phyloP scores from a whole-genome alignment of 768 basidiomycete genomes.

The Cystofilobasidium macerans region DNA sequence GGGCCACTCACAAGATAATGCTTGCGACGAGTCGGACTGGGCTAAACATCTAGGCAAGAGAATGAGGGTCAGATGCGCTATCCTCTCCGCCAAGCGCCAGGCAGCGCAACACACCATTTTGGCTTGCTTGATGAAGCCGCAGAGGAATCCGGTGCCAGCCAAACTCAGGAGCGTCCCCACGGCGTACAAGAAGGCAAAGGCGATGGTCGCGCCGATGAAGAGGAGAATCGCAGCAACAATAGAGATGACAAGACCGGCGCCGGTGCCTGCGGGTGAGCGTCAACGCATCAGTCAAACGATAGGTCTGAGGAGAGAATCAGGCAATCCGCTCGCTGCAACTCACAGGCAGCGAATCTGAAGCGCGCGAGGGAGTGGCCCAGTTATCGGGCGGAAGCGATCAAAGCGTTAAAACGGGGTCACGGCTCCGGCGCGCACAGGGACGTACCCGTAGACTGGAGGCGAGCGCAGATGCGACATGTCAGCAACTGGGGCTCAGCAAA shows the following conservation, averaged over 20 bases:
- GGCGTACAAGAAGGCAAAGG: slow-evolving; percentile 70
- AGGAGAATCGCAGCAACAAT: slow-evolving; percentile 66
- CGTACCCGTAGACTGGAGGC: background rate
- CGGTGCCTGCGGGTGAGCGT: slow-evolving; percentile 26
- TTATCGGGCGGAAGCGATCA: background rate
- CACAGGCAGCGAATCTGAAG: background rate
- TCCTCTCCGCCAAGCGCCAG: background rate
- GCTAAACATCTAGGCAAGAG: slow-evolving; percentile 72
- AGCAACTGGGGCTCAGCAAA: too few species aligned
- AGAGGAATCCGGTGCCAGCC: slow-evolving; percentile 77
- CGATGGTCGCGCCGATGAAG: slow-evolving; percentile 54
- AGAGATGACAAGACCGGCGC: slow-evolving; percentile 66
- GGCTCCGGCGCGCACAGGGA: too few species aligned
- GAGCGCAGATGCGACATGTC: background rate
- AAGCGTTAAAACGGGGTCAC: background rate
- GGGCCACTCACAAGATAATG: slow-evolving; percentile 7
- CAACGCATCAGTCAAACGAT: background rate
- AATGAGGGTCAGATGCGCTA: background rate
- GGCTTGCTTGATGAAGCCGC: slow-evolving; percentile 54
- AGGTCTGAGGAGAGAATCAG: too few species aligned
- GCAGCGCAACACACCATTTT: slow-evolving; percentile 51
- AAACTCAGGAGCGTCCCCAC: slow-evolving; percentile 73
- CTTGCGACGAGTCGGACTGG: slow-evolving; percentile 50
- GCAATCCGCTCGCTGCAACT: background rate
- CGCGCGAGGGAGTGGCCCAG: background rate